Percentiles rank a stretch among this genome's conserved stretches.
These are phyloP conservation scores for Cryptosporidium meleagridis DNA, from an alignment of 169 alveolate genomes.

Conservation along the genomic window DNA sequence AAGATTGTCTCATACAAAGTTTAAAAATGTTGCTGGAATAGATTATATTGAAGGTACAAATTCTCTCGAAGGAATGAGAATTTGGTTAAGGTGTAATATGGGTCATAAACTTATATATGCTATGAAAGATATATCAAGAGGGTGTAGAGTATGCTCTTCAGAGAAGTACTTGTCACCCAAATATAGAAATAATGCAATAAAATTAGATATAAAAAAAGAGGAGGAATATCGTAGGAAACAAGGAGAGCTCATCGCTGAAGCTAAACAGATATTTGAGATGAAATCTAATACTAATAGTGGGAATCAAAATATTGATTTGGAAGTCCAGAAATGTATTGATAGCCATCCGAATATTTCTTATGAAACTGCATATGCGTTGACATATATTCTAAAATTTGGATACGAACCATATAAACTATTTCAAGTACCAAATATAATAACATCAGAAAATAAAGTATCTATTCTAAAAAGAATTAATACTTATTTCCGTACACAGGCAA, in stretches of 20 bases:
- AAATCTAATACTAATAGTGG: not conserved
- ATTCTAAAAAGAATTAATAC: conserved; percentile 32
- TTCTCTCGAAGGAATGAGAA: conserved; percentile 43
- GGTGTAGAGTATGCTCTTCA: conserved; percentile 65
- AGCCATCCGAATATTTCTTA: conserved; percentile 21
- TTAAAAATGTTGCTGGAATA: conserved; percentile 38
- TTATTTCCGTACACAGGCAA: conserved; percentile 59
- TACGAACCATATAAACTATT: conserved; percentile 56
- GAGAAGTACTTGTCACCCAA: conserved; percentile 67
- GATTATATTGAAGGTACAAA: conserved; percentile 35
- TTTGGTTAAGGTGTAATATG: conserved; percentile 71
- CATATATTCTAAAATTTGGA: conserved; percentile 21
- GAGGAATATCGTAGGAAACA: conserved; percentile 65
- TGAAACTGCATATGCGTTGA: conserved; percentile 50
- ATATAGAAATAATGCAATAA: conserved; percentile 54
- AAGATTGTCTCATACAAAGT: conserved; percentile 4
- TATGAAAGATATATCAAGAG: conserved; percentile 44
- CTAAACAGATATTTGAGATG: conserved; percentile 28
- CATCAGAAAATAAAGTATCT: conserved; percentile 27
- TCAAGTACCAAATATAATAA: conserved; percentile 27
- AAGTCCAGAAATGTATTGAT: conserved; percentile 17
- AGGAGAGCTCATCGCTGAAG: conserved; percentile 69
- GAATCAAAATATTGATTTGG: not conserved
- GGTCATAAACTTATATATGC: conserved; percentile 61
- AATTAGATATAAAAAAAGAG: conserved; percentile 48